Base-by-base conservation (phyloP, 208 protist species). In the Borovskyia barvae region DNA sequence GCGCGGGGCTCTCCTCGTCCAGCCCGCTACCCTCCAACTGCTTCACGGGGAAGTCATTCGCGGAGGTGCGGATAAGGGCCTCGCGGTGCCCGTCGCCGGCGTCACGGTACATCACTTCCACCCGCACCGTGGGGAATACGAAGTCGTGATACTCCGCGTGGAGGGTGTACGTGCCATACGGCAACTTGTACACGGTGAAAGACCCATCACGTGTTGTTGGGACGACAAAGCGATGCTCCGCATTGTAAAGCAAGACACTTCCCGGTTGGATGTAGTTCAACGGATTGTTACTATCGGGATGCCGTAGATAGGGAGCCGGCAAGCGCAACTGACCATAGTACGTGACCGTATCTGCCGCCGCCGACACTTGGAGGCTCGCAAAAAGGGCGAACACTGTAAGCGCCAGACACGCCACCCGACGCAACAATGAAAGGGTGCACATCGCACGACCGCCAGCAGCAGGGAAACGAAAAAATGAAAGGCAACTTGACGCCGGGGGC, bases 81-180 rank as follows among this genome's bases (percentile, higher is more conserved):
- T 60, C 55, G 22, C 41, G 43, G 3, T 24, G 17, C 22, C 47
- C 69, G 43, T 49, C 65, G 26, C 63, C 40, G 36, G 36, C 35
- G 48, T 85, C 64, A 29, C 65, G 42, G 69, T 85, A 83, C 72
- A 76, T 66, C 19, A 94, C 66, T 8, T 87, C 82, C 0, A 92
- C 71, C 17, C 81, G 80, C 40, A 94, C 56, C 14, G 80, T 87
- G 17, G 84, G 88, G 42, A 90, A 94, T 52, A 77, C 57, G 42
- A 90, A 90, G 66, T 94, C 54, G 55, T 82, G 71, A 66, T 84
- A 94, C 30, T 94, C 88, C 12, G 67, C 77, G 58, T 92, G 84
- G 24, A 94, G 57, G 26, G 87, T 56, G 58, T 94, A 94, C n/a
- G 73, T 77, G 33, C 88, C 88, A 63, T 84, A 88, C 2, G 88